Percentiles rank a stretch among this genome's conserved stretches.
phyloP scores from a whole-genome alignment of 2,329 filamentous ascomycete species.

The Grosmannia penicillata region DNA sequence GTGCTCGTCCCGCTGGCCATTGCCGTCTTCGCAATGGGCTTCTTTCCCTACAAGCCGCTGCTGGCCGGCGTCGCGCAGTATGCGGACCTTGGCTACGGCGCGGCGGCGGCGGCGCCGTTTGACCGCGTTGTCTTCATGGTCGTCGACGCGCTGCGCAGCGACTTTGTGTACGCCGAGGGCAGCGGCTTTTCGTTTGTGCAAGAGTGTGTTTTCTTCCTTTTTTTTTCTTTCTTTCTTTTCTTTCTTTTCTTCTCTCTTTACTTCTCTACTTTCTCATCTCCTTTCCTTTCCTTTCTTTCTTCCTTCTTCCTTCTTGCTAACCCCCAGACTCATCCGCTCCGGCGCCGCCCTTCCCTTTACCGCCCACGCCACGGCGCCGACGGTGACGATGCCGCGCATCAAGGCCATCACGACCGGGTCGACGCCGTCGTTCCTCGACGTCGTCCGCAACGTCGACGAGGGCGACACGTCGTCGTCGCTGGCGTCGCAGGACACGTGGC shows the following conservation, averaged over 20 bases:
- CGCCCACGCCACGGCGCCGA: slow-evolving; percentile 88
- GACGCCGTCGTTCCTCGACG: slow-evolving; percentile 93
- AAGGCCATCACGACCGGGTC: slow-evolving; percentile 97
- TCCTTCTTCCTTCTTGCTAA: neutral
- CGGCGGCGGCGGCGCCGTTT: slow-evolving; percentile 55
- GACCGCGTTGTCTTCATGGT: slow-evolving; percentile 95
- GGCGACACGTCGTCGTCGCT: slow-evolving; percentile 82
- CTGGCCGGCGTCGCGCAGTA: slow-evolving; percentile 69
- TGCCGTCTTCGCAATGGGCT: slow-evolving; percentile 69
- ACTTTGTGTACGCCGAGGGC: slow-evolving; percentile 73
- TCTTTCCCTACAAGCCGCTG: slow-evolving; percentile 96
- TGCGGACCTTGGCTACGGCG: slow-evolving; percentile 37
- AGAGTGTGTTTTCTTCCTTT: slow-evolving; percentile 37
- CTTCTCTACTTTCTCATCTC: neutral
- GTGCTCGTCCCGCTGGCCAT: slow-evolving; percentile 62
- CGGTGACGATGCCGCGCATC: slow-evolving; percentile 93
- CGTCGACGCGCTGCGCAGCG: slow-evolving; percentile 84
- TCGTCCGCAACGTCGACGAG: slow-evolving; percentile 93
- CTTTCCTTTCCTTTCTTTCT: neutral
- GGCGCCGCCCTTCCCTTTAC: slow-evolving; percentile 86
- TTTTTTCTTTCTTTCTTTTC: neutral
- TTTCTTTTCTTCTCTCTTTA: neutral
- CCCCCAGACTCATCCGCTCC: slow-evolving; percentile 61
- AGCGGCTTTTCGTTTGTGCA: slow-evolving; percentile 85
- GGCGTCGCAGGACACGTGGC: slow-evolving; percentile 84